Conservation (phyloP, 805 yeast species). For the Saturnispora diversa region DNA sequence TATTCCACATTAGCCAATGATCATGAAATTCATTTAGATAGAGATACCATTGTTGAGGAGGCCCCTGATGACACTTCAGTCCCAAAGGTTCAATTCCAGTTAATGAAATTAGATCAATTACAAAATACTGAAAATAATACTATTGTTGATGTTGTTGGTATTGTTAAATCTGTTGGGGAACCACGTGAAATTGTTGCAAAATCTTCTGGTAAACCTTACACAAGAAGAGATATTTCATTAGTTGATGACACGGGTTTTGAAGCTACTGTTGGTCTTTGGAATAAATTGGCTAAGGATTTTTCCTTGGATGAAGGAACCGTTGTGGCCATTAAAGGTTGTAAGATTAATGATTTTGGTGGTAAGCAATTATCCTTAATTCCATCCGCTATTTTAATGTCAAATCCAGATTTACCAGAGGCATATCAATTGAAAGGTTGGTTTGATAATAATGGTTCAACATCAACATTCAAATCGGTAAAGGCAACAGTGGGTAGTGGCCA, state of each 20-base stretch:
- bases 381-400: conserved; percentile 63
- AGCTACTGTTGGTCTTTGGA: conserved; percentile 83
- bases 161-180: conserved; percentile 68
- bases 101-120: conserved; percentile 59
- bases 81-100: conserved; percentile 73
- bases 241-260: conserved; percentile 81
- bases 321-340: conserved; percentile 86
- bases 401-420: conserved; percentile 88
- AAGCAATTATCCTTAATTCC: conserved; percentile 74
- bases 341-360: conserved; percentile 83
- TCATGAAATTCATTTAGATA: conserved; percentile 76
- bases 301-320: conserved; percentile 66
- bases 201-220: conserved; percentile 82
- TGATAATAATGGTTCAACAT: conserved; percentile 64
- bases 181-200: conserved; percentile 74
- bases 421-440: conserved; percentile 91
- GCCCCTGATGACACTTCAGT: conserved; percentile 52
- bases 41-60: conserved; percentile 68
- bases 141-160: conserved; percentile 77
- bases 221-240: conserved; percentile 79
- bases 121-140: conserved; percentile 63
- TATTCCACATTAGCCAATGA: conserved; percentile 80
- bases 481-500: conserved; percentile 25
- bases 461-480: conserved; percentile 54
- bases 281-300: conserved; percentile 75